A percentile compares a stretch with the other conserved stretches of the same genome.
These are phyloP conservation scores for Triticum dicoccoides DNA, from an alignment of 176 grass and related monocot species.

Conservation along the genomic window DNA sequence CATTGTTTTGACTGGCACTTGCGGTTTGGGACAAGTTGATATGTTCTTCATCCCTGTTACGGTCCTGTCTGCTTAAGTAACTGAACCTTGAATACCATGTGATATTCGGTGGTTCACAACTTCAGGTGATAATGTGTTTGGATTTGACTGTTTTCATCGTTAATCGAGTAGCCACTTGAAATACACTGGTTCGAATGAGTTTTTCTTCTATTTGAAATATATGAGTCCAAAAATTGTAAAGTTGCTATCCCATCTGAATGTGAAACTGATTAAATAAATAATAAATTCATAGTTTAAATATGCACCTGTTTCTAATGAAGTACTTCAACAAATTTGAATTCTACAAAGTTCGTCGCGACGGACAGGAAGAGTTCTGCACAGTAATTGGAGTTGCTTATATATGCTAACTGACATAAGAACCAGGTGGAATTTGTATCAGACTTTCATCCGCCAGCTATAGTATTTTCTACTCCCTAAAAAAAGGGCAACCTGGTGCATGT, in stretches of 20 bases:
- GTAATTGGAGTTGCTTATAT: not conserved
- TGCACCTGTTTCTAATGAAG: not conserved
- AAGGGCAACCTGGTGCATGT: no score
- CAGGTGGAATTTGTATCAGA: not conserved
- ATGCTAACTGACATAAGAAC: not conserved
- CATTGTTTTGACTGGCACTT: not conserved
- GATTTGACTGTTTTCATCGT: not conserved
- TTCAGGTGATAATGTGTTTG: not conserved
- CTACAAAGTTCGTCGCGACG: not conserved
- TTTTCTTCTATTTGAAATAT: not conserved
- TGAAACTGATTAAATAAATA: not conserved
- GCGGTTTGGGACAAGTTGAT: not conserved
- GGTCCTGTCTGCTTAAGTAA: not conserved
- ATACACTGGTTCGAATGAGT: not conserved
- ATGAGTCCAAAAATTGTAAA: not conserved
- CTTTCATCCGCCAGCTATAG: not conserved
- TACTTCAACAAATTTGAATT: not conserved
- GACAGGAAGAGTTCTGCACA: not conserved
- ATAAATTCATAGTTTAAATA: not conserved
- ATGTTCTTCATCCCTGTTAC: not conserved
- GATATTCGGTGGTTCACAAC: not conserved
- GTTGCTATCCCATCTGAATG: not conserved
- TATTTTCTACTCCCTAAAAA: not conserved
- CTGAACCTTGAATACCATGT: not conserved
- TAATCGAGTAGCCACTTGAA: not conserved